These are phyloP conservation scores for Paecilomyces niveus DNA, from an alignment of 2,329 filamentous ascomycete genomes.

Conservation along the genomic window DNA sequence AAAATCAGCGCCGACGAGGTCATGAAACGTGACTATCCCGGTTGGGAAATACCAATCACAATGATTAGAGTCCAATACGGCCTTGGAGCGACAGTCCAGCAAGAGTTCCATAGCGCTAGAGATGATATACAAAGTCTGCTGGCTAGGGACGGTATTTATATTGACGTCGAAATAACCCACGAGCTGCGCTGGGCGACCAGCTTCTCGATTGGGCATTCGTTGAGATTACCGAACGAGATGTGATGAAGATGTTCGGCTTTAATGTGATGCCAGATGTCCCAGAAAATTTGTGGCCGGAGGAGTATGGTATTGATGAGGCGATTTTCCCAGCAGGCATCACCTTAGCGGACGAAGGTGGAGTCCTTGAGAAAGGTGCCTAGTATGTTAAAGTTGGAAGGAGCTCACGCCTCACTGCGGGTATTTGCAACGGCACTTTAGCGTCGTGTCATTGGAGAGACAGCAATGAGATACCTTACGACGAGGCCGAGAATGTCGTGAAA, in stretches of 20 bases:
- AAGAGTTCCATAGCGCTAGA: not conserved
- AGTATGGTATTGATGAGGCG: too few relatives aligned
- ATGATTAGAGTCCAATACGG: not conserved
- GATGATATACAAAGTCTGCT: not conserved
- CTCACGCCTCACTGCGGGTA: not conserved
- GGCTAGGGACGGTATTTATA: not conserved
- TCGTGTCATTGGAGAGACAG: not conserved
- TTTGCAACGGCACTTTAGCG: not conserved
- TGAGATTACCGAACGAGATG: too few relatives aligned
- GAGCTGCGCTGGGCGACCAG: too few relatives aligned
- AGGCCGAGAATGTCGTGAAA: not conserved
- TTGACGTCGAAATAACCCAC: not conserved
- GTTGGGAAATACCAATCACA: not conserved
- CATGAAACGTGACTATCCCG: not conserved
- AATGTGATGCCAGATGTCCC: too few relatives aligned
- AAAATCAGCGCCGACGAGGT: too few relatives aligned
- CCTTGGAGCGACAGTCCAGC: not conserved
- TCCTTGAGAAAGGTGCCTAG: too few relatives aligned
- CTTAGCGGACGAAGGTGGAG: too few relatives aligned
- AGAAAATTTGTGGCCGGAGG: too few relatives aligned
- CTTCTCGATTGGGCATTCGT: too few relatives aligned
- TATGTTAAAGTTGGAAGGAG: not conserved
- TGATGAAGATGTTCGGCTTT: too few relatives aligned
- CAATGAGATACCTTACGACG: not conserved
- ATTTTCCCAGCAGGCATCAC: too few relatives aligned